Percentiles rank a stretch among this genome's conserved stretches.
phyloP scores from a whole-genome alignment of 1,284 basidiomycete species.

The Sanghuangporus weigelae region DNA sequence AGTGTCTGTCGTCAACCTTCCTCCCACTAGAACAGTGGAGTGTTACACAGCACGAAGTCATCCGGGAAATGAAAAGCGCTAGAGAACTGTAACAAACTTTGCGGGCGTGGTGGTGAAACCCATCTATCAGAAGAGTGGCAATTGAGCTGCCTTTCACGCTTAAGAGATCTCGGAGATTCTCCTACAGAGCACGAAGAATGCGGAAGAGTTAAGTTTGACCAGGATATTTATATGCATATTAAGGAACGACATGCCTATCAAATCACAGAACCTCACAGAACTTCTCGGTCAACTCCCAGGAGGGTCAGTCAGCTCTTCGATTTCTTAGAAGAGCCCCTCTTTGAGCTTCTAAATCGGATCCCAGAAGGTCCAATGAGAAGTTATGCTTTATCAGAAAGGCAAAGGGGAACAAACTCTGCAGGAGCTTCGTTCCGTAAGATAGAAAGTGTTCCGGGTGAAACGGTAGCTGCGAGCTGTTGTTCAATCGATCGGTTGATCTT shows the following conservation, averaged over 20 bases:
- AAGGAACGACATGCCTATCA: not conserved
- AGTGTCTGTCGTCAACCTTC: too few species aligned
- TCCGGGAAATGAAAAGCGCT: too few species aligned
- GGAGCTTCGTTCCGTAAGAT: conserved; percentile 73
- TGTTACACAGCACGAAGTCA: too few species aligned
- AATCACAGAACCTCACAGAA: not conserved
- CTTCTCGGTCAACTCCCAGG: not conserved
- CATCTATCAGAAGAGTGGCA: too few species aligned
- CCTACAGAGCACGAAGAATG: too few species aligned
- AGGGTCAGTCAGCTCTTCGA: conserved; percentile 2
- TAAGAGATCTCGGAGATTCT: too few species aligned
- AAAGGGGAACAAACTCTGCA: conserved; percentile 26
- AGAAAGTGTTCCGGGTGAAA: conserved; percentile 77
- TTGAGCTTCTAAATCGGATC: not conserved
- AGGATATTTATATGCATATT: not conserved
- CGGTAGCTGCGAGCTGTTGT: conserved; percentile 83
- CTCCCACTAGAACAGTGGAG: too few species aligned
- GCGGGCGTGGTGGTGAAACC: not conserved
- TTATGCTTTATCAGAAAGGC: not conserved
- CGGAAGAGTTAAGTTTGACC: not conserved
- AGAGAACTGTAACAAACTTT: not conserved
- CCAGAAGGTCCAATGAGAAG: not conserved
- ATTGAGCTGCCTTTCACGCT: too few species aligned
- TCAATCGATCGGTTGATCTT: conserved; percentile 90
- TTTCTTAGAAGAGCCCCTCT: conserved; percentile 4